Percentiles rank a stretch among this genome's conserved stretches.
Evolutionary conservation across 2,329 filamentous ascomycete species (phyloP).

Genomic region (Aureobasidium sp.): DNA sequence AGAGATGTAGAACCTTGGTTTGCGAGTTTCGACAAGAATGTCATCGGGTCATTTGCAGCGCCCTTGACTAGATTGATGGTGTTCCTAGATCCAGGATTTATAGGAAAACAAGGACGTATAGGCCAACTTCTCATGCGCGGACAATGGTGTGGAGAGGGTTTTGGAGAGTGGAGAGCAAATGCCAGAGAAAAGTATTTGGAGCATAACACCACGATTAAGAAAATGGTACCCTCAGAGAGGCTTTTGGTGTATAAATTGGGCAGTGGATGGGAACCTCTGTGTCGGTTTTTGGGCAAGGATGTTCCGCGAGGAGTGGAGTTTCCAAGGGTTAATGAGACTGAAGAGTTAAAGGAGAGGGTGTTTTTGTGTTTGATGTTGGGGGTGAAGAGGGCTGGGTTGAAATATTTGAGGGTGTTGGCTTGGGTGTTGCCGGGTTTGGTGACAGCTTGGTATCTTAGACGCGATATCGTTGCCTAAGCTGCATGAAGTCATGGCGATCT

Average conservation of each 20-base stretch:
- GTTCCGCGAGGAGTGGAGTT: conserved; percentile 31
- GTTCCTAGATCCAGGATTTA: neutral
- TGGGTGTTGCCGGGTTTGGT: neutral
- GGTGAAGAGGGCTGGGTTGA: neutral
- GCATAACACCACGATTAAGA: conserved; percentile 27
- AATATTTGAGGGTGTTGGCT: neutral
- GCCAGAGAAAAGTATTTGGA: conserved; percentile 16
- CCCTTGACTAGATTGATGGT: neutral
- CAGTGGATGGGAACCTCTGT: conserved; percentile 35
- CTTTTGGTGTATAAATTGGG: conserved; percentile 33
- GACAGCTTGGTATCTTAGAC: no score
- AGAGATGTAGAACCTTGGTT: conserved; percentile 35
- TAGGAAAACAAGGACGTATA: neutral
- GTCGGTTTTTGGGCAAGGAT: conserved; percentile 31
- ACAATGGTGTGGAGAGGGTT: neutral
- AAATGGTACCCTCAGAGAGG: conserved; percentile 28
- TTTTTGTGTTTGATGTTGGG: neutral
- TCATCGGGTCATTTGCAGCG: neutral
- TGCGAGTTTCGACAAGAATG: conserved; percentile 20
- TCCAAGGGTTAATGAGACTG: conserved; percentile 25
- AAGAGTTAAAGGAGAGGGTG: conserved; percentile 11
- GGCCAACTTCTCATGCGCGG: neutral
- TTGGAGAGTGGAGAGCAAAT: neutral
- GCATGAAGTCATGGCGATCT: no score
- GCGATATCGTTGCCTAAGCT: no score